A percentile compares a stretch with the other conserved stretches of the same genome.
phyloP scores from a whole-genome alignment of 2,329 filamentous ascomycete species.

The Cladosporium colombiae region DNA sequence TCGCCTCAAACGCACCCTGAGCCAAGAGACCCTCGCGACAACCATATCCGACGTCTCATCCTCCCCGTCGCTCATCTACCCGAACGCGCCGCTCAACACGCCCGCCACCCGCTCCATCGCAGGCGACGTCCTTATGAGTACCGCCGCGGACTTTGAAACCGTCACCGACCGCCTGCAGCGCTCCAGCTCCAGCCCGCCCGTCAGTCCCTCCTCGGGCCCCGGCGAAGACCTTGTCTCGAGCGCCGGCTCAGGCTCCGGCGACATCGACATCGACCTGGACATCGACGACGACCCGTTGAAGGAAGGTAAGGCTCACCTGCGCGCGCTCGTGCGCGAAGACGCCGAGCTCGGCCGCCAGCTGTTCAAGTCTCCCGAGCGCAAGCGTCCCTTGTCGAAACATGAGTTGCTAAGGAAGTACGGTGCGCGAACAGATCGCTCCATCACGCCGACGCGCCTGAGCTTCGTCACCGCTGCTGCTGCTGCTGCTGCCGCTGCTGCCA shows the following conservation, averaged over 20 bases:
- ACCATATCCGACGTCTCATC: slow-evolving; percentile 19
- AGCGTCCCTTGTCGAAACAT: neutral
- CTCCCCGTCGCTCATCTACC: slow-evolving; percentile 18
- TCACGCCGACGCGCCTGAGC: slow-evolving; percentile 10
- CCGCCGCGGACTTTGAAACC: slow-evolving; percentile 12
- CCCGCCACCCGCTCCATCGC: slow-evolving; percentile 22
- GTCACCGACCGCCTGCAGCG: slow-evolving; percentile 13
- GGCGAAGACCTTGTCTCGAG: neutral
- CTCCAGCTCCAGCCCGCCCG: neutral
- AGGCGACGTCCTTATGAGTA: slow-evolving; percentile 1
- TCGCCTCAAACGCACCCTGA: slow-evolving; percentile 9
- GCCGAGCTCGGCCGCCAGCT: slow-evolving; percentile 1
- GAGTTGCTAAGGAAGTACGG: slow-evolving; percentile 4
- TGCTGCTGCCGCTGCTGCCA: neutral
- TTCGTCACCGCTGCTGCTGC: neutral
- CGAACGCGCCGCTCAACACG: slow-evolving; percentile 24
- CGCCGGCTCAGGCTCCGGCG: neutral
- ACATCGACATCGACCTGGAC: neutral
- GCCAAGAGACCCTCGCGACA: slow-evolving; percentile 19
- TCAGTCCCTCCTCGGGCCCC: neutral
- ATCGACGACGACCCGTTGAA: neutral
- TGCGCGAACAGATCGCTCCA: neutral
- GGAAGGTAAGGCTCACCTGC: slow-evolving; percentile 18
- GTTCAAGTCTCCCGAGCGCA: slow-evolving; percentile 9
- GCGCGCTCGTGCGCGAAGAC: slow-evolving; percentile 7